Conservation (phyloP, 2,329 filamentous ascomycete species). For the Ceratocystis albifundus region DNA sequence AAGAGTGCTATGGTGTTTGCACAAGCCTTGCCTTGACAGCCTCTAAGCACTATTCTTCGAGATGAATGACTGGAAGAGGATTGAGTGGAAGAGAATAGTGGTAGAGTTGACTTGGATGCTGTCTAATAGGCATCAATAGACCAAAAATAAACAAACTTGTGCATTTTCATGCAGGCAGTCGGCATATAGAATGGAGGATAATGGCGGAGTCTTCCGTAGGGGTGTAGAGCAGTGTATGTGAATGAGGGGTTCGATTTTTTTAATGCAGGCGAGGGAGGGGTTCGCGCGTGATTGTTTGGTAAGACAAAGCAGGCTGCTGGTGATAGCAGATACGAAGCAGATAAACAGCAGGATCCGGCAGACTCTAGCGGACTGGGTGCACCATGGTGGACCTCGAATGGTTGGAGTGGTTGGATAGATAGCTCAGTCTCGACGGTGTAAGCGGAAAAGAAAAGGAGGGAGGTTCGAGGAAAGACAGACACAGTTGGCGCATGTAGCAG, state of each 20-base stretch:
- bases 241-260: conserved; percentile 4
- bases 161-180: not conserved
- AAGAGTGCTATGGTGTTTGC: not conserved
- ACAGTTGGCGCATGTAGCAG: not conserved
- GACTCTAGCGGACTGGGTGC: not conserved
- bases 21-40: not conserved
- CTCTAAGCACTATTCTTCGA: not conserved
- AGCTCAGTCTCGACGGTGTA: not conserved
- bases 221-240: not conserved
- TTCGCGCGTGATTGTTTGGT: conserved; percentile 11
- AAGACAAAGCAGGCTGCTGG: not conserved
- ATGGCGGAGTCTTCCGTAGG: not conserved
- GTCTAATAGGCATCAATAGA: not conserved
- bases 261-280: conserved; percentile 15
- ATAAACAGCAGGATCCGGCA: not conserved
- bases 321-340: not conserved
- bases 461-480: not conserved
- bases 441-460: not conserved
- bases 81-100: not conserved
- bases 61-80: not conserved
- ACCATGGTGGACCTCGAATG: not conserved
- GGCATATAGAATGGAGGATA: not conserved
- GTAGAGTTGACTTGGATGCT: not conserved
- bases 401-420: not conserved
- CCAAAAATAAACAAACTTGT: too few relatives aligned